Conservation (phyloP, 1,284 basidiomycete species). For the Fomitopsis palustris region DNA sequence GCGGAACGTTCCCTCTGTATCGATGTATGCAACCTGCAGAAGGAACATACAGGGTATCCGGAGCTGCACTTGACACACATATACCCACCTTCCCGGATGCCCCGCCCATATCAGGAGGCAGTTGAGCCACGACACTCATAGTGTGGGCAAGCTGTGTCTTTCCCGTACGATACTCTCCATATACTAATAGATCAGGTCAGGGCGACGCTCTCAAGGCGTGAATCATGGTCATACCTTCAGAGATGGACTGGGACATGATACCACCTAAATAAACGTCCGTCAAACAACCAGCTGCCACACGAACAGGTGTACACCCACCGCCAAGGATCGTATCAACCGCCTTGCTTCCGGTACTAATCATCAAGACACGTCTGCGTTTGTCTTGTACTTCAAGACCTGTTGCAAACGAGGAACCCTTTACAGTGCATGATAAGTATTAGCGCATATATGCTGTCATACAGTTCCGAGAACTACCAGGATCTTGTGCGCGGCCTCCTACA, state of each 20-base stretch:
- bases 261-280: constrained; percentile 54
- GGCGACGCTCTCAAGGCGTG: too few relatives aligned
- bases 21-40: constrained; percentile 82
- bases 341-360: constrained; percentile 89
- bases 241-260: constrained; percentile 86
- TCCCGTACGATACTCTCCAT: constrained; percentile 80
- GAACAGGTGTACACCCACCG: constrained; percentile 42
- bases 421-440: neutral
- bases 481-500: constrained; percentile 84
- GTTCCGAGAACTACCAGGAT: constrained; percentile 52
- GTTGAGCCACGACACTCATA: constrained; percentile 84
- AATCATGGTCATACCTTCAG: constrained; percentile 59
- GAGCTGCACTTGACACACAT: constrained; percentile 7
- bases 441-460: constrained; percentile 7
- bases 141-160: constrained; percentile 94
- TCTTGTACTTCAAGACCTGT: constrained; percentile 88
- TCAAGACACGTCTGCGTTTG: constrained; percentile 74
- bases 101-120: constrained; percentile 87
- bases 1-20: constrained; percentile 93
- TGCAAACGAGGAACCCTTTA: constrained; percentile 81
- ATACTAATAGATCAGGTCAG: constrained; percentile 41
- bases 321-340: constrained; percentile 85
- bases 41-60: too few relatives aligned
- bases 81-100: constrained; percentile 75
- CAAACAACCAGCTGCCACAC: neutral